These are phyloP conservation scores for Ophiostoma triangulosporum DNA, from an alignment of 2,329 filamentous ascomycete genomes.

Conservation along the genomic window DNA sequence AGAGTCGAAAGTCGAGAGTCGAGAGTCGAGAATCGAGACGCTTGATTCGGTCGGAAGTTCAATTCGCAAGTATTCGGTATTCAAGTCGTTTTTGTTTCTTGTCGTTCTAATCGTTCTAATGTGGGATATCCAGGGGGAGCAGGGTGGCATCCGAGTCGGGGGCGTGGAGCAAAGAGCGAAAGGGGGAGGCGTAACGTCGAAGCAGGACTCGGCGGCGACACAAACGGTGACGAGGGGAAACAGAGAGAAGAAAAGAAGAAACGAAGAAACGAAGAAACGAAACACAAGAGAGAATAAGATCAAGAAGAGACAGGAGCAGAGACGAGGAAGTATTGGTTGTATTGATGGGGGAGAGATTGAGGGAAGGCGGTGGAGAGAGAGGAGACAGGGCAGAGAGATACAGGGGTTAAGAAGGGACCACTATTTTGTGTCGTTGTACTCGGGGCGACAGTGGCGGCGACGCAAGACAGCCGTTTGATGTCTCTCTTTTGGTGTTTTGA, in stretches of 20 bases:
- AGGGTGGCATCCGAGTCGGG: background rate
- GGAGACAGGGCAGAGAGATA: background rate
- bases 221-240: background rate
- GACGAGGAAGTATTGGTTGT: background rate
- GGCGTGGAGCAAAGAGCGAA: background rate
- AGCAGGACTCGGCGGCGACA: background rate
- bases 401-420: conserved; percentile 2
- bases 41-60: background rate
- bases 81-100: background rate
- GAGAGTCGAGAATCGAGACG: background rate
- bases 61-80: no score
- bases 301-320: background rate
- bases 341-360: background rate
- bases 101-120: background rate
- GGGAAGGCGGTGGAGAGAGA: conserved; percentile 1
- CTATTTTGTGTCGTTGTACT: conserved; percentile 1
- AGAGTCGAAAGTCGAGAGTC: background rate
- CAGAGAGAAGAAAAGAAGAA: background rate
- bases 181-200: background rate
- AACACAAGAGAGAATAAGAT: background rate
- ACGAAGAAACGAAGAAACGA: background rate
- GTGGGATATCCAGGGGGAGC: background rate
- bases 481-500: background rate
- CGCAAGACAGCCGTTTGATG: background rate
- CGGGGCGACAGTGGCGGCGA: background rate